Evolutionary conservation across 1,284 basidiomycete species (phyloP).

Genomic region (Cronartium quercuum): DNA sequence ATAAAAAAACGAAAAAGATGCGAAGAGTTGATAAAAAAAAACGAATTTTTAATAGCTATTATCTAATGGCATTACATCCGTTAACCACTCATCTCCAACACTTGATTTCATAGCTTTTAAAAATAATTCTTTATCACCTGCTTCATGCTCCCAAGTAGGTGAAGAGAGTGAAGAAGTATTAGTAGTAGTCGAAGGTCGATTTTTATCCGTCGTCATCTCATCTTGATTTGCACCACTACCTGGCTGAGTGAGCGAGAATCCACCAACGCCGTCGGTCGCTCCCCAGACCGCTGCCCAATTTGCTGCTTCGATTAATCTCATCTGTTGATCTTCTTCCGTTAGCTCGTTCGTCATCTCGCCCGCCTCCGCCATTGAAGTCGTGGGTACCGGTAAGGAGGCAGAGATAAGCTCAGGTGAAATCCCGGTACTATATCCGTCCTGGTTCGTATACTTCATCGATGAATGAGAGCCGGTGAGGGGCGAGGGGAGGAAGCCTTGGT

Average conservation of each 20-base stretch:
- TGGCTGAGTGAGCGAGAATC: slow-evolving; percentile 2
- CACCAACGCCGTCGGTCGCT: slow-evolving; percentile 22
- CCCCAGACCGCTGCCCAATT: slow-evolving; percentile 37
- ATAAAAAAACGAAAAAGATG: neutral
- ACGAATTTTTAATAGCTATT: neutral
- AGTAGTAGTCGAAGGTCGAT: neutral
- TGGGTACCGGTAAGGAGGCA: neutral
- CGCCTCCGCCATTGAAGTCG: neutral
- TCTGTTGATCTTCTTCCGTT: slow-evolving; percentile 28
- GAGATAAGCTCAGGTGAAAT: slow-evolving; percentile 36
- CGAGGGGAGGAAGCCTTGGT: slow-evolving; percentile 18
- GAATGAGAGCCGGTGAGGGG: slow-evolving; percentile 1
- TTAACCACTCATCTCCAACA: slow-evolving; percentile 36
- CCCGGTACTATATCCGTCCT: neutral
- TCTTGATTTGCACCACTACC: neutral
- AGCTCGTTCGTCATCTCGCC: neutral
- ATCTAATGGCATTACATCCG: slow-evolving; percentile 33
- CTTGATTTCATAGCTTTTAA: slow-evolving; percentile 19
- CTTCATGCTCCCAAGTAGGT: slow-evolving; percentile 4
- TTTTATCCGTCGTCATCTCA: neutral
- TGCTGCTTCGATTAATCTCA: slow-evolving; percentile 27
- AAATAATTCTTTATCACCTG: slow-evolving; percentile 17
- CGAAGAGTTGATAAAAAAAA: neutral
- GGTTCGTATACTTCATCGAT: neutral
- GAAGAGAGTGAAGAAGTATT: neutral